phyloP scores from a whole-genome alignment of 2,329 filamentous ascomycete genomes.

The Alternaria novae-zelandiae region DNA sequence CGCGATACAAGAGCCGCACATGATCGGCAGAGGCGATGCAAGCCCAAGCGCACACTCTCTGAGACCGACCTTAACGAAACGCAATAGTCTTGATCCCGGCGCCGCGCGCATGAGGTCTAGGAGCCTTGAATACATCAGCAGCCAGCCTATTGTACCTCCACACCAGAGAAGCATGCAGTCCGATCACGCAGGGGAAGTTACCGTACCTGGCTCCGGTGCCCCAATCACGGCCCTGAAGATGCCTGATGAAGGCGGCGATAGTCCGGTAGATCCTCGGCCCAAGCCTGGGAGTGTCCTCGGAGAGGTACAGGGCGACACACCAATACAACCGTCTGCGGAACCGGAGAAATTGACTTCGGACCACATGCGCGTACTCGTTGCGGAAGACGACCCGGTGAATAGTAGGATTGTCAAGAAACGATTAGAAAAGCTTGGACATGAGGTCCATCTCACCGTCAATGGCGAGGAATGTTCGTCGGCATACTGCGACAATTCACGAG shows the following conservation, averaged over 20 bases:
- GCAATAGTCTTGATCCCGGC: conserved; percentile 29
- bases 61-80: conserved; percentile 34
- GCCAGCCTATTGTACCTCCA: conserved; percentile 22
- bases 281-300: conserved; percentile 35
- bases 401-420: conserved; percentile 81
- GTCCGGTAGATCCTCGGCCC: conserved; percentile 12
- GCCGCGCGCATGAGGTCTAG: conserved; percentile 27
- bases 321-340: conserved; percentile 11
- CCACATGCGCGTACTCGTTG: conserved; percentile 72
- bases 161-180: conserved; percentile 54
- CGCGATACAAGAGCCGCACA: conserved; percentile 68
- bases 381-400: conserved; percentile 89
- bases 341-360: conserved; percentile 39
- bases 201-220: conserved; percentile 49
- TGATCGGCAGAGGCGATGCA: conserved; percentile 29
- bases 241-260: conserved; percentile 49
- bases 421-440: conserved; percentile 76
- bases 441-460: conserved; percentile 75
- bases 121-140: conserved; percentile 31
- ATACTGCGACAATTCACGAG: conserved; percentile 67
- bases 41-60: conserved; percentile 32
- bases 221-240: conserved; percentile 56
- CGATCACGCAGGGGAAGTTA: conserved; percentile 48
- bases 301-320: conserved; percentile 32
- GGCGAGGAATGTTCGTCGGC: conserved; percentile 81